Conservation (phyloP, 1,139 yeast genomes). For the Maudiozyma humilis region DNA sequence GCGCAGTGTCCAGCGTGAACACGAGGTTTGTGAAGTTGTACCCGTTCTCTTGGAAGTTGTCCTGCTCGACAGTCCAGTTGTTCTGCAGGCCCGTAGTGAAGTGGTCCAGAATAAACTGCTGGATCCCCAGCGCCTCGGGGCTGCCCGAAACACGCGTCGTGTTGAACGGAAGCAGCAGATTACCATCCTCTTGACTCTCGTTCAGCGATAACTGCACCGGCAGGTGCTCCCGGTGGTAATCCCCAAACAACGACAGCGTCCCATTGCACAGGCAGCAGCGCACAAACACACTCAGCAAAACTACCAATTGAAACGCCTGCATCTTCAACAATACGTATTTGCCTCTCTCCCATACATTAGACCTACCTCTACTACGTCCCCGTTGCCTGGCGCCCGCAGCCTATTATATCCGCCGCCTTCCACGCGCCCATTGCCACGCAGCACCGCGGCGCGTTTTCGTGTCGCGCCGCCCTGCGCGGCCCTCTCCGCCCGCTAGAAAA, state of each 20-base stretch:
- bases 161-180: constrained; percentile 30
- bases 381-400: too few relatives aligned
- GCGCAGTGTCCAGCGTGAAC: constrained; percentile 26
- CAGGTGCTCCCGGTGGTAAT: constrained; percentile 14
- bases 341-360: too few relatives aligned
- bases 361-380: too few relatives aligned
- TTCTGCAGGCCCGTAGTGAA: constrained; percentile 21
- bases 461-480: too few relatives aligned
- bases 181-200: constrained; percentile 6
- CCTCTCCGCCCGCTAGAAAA: too few relatives aligned
- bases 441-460: too few relatives aligned
- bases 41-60: constrained; percentile 34
- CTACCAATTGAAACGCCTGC: not conserved
- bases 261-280: not conserved
- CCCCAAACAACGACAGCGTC: not conserved
- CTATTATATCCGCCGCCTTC: too few relatives aligned
- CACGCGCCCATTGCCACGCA: too few relatives aligned
- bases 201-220: constrained; percentile 11
- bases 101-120: constrained; percentile 33
- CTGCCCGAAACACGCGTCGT: constrained; percentile 41
- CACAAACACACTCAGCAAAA: not conserved
- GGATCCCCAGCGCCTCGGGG: constrained; percentile 34
- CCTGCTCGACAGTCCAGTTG: constrained; percentile 37
- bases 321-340: too few relatives aligned
- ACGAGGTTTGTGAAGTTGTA: constrained; percentile 42